Base-by-base conservation (phyloP, 1,139 yeast species). In the Kodamaea sp. region DNA sequence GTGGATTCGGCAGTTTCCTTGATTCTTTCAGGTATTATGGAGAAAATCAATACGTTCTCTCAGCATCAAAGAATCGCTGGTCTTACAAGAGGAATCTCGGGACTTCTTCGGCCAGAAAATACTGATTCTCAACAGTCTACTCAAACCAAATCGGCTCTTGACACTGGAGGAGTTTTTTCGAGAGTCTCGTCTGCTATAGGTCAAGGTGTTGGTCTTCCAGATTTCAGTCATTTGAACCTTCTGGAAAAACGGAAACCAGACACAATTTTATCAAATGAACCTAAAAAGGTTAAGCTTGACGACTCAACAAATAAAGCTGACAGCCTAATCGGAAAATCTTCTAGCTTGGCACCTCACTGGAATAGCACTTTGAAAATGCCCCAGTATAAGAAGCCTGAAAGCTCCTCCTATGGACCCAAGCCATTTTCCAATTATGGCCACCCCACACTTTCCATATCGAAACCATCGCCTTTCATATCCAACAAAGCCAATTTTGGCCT, bases 331-430 rank as follows among this genome's bases (percentile, higher is more conserved):
- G 10, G 22, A 3, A 22, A n/a, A 10, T 7, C 15, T 20, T 26
- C 28, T 9, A 18, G 9, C 2, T 11, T 11, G 7, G 21, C 31
- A 15, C 5, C 29, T 15, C 35, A 29, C 7, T 37, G 41, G 41
- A 25, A 30, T 2, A 39, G 48, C 15, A 44, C 50, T 2, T 51
- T 70, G 34, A 67, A 57, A 38, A 57, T 70, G 48, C 78, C 77
- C 0, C 68, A 58, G 23, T 72, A 71, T 41, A 58, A 55, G 42
- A 66, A 63, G 37, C 70, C 71, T 1, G 55, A 41, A 33, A 29
- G 29, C 9, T 30, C 23, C 13, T 25, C 34, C 4, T 25, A 25
- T 22, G 35, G 33, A 3, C 28, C 35, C 5, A 30, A 23, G 11
- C 21, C 36, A 11, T 24, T 33, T 11, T n/a, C 39, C 2, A 25